phyloP scores from a whole-genome alignment of 176 grass and related monocot genomes.

The Oryza nivara region DNA sequence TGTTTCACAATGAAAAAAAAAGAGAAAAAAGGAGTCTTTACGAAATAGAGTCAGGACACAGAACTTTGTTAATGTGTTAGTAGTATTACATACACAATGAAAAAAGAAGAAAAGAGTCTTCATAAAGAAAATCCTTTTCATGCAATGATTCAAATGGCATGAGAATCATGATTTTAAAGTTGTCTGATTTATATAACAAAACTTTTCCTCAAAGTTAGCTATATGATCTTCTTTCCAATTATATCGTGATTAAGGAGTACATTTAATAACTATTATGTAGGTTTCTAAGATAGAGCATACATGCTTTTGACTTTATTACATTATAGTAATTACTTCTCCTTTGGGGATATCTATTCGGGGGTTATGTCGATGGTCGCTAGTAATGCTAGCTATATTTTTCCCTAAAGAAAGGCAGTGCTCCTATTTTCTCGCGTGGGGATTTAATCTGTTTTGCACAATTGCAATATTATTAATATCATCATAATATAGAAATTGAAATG shows the following conservation, averaged over 20 bases:
- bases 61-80: neutral
- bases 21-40: neutral
- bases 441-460: neutral
- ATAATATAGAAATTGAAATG: too few species aligned
- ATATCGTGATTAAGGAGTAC: neutral
- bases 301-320: neutral
- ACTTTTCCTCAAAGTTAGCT: neutral
- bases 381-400: neutral
- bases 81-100: neutral
- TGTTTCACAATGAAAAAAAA: neutral
- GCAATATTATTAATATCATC: too few species aligned
- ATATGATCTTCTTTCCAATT: neutral
- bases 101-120: neutral
- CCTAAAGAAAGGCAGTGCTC: neutral
- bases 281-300: neutral
- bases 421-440: neutral
- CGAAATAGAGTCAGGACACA: neutral
- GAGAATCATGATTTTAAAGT: neutral
- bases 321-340: neutral
- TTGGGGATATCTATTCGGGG: neutral
- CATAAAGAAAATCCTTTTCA: neutral
- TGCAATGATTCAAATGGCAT: conserved; percentile 5
- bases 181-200: neutral
- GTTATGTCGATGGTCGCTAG: neutral
- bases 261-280: neutral